A percentile compares a stretch with the other conserved stretches of the same genome.
phyloP scores from a whole-genome alignment of 371 early-diverging fungal species.

The Mucor indicus region DNA sequence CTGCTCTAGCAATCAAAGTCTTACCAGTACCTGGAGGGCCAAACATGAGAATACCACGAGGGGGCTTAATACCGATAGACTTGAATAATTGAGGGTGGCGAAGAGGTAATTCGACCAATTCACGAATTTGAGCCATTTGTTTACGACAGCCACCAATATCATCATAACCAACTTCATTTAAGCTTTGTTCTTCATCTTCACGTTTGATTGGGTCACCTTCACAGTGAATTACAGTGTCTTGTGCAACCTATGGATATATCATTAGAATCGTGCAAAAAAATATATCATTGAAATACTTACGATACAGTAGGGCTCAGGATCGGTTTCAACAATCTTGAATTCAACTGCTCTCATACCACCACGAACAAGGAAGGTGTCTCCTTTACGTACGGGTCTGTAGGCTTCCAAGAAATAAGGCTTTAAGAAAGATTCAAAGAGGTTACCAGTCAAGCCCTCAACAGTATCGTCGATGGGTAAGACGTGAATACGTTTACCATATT shows the following conservation, averaged over 20 bases:
- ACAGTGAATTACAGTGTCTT: constrained; percentile 97
- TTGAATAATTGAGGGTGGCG: constrained; percentile 98
- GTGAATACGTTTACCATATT: constrained; percentile 93
- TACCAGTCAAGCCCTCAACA: constrained; percentile 95
- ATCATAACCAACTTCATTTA: constrained; percentile 98
- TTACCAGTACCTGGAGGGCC: constrained; percentile 99
- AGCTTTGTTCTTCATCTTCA: constrained; percentile 95
- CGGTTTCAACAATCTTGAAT: constrained; percentile 98
- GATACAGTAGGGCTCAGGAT: constrained; percentile 95
- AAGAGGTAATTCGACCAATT: constrained; percentile 98
- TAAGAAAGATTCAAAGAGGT: constrained; percentile 96
- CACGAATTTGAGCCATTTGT: constrained; percentile 99
- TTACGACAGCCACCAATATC: constrained; percentile 99
- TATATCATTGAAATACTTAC: constrained; percentile 54
- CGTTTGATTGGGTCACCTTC: constrained; percentile 98
- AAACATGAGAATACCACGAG: constrained; percentile 96
- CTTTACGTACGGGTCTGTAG: constrained; percentile 92
- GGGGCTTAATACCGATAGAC: constrained; percentile 99
- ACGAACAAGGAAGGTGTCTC: constrained; percentile 93
- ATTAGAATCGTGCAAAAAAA: not conserved
- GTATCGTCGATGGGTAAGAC: constrained; percentile 99
- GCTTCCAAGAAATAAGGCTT: constrained; percentile 98
- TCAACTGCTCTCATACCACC: constrained; percentile 98
- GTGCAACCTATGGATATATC: constrained; percentile 90
- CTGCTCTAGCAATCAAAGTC: constrained; percentile 77